A percentile compares a stretch with the other conserved stretches of the same genome.
Evolutionary conservation across 768 basidiomycete genomes (phyloP).

Genomic region (Fistulinella prunicolor): DNA sequence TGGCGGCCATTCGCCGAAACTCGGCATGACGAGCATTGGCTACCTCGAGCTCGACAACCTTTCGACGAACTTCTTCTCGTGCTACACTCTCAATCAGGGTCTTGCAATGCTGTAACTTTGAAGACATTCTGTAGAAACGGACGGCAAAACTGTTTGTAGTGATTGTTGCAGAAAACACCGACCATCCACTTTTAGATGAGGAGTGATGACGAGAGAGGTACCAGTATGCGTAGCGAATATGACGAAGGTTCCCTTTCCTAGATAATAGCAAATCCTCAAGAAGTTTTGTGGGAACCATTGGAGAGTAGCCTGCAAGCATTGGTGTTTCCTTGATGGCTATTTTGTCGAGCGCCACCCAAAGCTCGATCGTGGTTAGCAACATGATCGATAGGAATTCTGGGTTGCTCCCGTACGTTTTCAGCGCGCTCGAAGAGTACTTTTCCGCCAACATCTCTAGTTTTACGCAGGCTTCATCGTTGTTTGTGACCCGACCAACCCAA

Average conservation of each 20-base stretch:
- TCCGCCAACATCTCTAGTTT: background rate
- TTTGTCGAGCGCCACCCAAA: background rate
- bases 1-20: background rate
- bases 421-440: conserved; percentile 27
- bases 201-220: background rate
- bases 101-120: background rate
- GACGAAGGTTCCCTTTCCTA: background rate
- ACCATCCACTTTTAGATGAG: background rate
- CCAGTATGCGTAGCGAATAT: background rate
- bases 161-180: background rate
- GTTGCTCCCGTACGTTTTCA: background rate
- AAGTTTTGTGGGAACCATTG: background rate
- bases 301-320: background rate
- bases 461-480: background rate
- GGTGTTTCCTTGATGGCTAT: background rate
- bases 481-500: conserved; percentile 27
- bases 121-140: background rate
- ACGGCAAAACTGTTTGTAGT: background rate
- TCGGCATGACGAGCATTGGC: background rate
- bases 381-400: background rate
- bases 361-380: background rate
- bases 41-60: background rate
- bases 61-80: background rate
- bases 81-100: background rate
- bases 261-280: background rate